Conservation (phyloP, 2,329 filamentous ascomycete genomes). For the Sphaceloma murrayae region DNA sequence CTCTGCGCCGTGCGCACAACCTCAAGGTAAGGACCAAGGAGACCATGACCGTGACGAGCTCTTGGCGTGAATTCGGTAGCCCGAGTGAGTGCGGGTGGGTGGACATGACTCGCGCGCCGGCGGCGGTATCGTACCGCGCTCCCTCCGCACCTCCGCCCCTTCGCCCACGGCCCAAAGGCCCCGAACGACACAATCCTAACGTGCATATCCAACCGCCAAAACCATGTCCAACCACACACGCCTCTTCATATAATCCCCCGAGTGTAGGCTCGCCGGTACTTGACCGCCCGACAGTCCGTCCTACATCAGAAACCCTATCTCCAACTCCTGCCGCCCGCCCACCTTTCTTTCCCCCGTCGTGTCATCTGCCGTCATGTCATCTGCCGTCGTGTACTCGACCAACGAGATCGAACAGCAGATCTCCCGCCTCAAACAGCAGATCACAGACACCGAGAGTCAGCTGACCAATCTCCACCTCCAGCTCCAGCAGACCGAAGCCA, state of each 20-base stretch:
- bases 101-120: too few relatives aligned
- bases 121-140: too few relatives aligned
- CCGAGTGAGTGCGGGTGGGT: too few relatives aligned
- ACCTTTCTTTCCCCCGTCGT: neutral
- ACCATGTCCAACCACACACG: neutral
- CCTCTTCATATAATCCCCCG: neutral
- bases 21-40: too few relatives aligned
- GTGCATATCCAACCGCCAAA: neutral
- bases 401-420: slow-evolving; percentile 25
- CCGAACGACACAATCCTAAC: neutral
- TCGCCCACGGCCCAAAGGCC: too few relatives aligned
- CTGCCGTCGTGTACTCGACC: slow-evolving; percentile 27
- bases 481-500: slow-evolving; percentile 35
- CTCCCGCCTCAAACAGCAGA: slow-evolving; percentile 34
- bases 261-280: too few relatives aligned
- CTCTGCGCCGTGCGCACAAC: too few relatives aligned
- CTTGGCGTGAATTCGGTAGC: too few relatives aligned
- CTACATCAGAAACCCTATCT: too few relatives aligned
- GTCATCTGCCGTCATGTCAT: neutral
- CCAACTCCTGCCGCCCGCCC: neutral
- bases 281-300: too few relatives aligned
- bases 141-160: too few relatives aligned
- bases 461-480: slow-evolving; percentile 34
- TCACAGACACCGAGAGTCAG: slow-evolving; percentile 35
- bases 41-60: too few relatives aligned